Base-by-base conservation (phyloP, 176 grass and related monocot genomes). In the Areca catechu region DNA sequence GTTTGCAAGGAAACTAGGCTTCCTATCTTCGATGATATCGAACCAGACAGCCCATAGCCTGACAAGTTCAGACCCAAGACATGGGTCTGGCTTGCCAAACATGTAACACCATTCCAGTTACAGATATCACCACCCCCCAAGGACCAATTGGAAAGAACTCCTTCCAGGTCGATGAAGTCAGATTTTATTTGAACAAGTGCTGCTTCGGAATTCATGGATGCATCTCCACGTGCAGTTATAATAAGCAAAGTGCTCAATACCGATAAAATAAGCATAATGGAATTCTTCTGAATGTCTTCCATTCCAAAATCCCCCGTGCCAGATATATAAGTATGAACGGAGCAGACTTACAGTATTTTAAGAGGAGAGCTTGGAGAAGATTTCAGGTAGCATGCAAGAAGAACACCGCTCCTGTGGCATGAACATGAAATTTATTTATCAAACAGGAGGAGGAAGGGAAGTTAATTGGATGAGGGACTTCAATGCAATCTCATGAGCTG, bases 31-130 rank as follows among this genome's bases (percentile, higher is more conserved):
- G 83, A 78, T 6, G 83, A 79, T 71, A 97, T 63, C 50, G 49
- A 70, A 29, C 93, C 93, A 0, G 80, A 56, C 3, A 97, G 54
- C 10, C 93, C 72, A 1, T 65, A 60, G 19, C 78, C 63, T 2
- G 93, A 91, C 66, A 97, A 67, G 69, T 91, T 97, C 51, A 97
- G 75, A 24, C 78, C 83, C n/a, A 30, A 67, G 15, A 88, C 77
- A 22, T 73, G 60, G 65, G 54, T 56, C 55, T 69, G 43, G 17
- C 54, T 72, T 15, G 48, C 49, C 5, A 49, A 55, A 69, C 93
- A 97, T 14, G 65, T 60, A 54, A 97, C 63, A 29, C 87, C 87
- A 0, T 83, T 73, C 93, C 86, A 91, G 48, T 63, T 74, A 74
- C 93, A 97, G 19, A 88, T 54, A 58, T 84, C 73, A 22, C 20